phyloP scores from a whole-genome alignment of 192 early-diverging fungal genomes.

The Backusella sp. region DNA sequence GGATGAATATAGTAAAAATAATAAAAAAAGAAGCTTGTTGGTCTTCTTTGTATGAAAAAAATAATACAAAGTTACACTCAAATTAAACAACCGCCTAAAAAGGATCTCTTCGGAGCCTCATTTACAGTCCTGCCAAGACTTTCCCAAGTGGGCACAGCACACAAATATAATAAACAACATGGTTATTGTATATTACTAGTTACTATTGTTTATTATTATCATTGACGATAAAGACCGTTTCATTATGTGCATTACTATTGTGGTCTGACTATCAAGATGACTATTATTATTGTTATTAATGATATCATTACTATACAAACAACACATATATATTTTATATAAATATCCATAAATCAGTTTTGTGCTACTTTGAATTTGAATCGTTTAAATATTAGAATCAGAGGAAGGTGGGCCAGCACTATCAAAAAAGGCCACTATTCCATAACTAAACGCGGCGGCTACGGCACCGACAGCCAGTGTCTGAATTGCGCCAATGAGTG shows the following conservation, averaged over 20 bases:
- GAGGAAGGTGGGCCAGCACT: neutral
- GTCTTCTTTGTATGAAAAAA: neutral
- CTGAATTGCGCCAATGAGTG: constrained; percentile 33
- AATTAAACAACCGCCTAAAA: neutral
- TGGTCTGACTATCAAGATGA: no score
- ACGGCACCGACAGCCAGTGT: constrained; percentile 39
- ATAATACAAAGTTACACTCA: neutral
- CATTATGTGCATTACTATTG: no score
- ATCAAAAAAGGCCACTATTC: constrained; percentile 23
- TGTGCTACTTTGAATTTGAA: neutral
- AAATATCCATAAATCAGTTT: neutral
- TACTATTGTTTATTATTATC: neutral
- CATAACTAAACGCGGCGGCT: constrained; percentile 36
- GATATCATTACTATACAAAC: no score
- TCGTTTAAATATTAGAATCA: neutral
- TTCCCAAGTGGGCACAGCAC: neutral
- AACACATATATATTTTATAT: neutral
- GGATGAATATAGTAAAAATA: neutral
- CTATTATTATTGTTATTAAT: neutral
- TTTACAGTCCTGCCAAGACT: constrained; percentile 6
- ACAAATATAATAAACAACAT: constrained; percentile 8
- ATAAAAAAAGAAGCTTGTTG: neutral
- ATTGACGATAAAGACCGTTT: no score
- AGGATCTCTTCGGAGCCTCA: neutral
- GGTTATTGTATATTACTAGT: neutral